Conservation (phyloP, 768 basidiomycete species). For the Tephrocybe sp. region DNA sequence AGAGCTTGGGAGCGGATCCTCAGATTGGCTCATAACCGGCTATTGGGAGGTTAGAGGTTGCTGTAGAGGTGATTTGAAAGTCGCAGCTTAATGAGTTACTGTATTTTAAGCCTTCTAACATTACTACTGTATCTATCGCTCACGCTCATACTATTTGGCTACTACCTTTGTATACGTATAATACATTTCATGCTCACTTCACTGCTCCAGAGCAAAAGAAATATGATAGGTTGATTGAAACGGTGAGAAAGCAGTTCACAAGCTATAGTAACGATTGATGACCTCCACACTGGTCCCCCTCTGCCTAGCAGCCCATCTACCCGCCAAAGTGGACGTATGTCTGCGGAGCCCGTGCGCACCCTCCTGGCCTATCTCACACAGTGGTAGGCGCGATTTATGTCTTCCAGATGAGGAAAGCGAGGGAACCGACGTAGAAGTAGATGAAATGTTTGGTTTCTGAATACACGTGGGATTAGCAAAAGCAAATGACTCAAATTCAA, state of each 20-base stretch:
- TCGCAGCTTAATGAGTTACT: constrained; percentile 1
- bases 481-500: constrained; percentile 3
- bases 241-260: constrained; percentile 16
- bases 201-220: not conserved
- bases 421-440: constrained; percentile 94
- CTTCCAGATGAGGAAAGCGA: constrained; percentile 95
- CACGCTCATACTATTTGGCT: constrained; percentile 13
- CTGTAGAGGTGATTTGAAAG: constrained; percentile 30
- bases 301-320: constrained; percentile 7
- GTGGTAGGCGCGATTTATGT: constrained; percentile 48
- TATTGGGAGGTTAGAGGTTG: constrained; percentile 52
- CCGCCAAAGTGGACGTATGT: constrained; percentile 9
- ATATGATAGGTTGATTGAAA: constrained; percentile 12
- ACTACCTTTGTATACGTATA: constrained; percentile 14
- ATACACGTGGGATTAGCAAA: constrained; percentile 8
- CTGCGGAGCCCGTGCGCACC: constrained; percentile 5
- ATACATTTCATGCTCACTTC: constrained; percentile 15
- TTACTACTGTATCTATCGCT: constrained; percentile 4
- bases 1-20: constrained; percentile 60
- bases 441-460: constrained; percentile 98
- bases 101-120: constrained; percentile 10
- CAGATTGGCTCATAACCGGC: constrained; percentile 13
- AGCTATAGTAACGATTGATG: constrained; percentile 16
- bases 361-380: not conserved
- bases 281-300: constrained; percentile 10